Evolutionary conservation across 495 filamentous ascomycete species (phyloP).

Genomic region (Sphaerosporella brunnea): DNA sequence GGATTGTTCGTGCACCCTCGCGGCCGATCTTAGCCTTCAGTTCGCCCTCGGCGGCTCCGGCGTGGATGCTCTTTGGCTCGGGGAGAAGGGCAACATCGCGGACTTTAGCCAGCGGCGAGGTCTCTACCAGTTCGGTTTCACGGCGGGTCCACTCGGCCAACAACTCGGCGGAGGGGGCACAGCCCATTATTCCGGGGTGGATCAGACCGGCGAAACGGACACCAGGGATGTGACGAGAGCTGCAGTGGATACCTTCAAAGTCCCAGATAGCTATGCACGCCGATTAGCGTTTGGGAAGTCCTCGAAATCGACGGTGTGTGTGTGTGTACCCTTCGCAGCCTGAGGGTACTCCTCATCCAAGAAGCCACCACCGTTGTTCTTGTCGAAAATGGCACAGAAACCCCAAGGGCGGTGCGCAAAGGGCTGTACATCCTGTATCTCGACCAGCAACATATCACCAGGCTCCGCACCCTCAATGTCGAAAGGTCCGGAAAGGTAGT

Average conservation of each 20-base stretch:
- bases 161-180: conserved; percentile 56
- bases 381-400: conserved; percentile 72
- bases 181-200: conserved; percentile 85
- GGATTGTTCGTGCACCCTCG: conserved; percentile 84
- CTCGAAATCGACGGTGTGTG: conserved; percentile 29
- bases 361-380: conserved; percentile 77
- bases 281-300: not conserved
- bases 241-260: conserved; percentile 88
- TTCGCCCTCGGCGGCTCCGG: conserved; percentile 43
- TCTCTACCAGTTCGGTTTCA: conserved; percentile 57
- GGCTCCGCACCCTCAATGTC: conserved; percentile 74
- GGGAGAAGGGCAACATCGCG: conserved; percentile 72
- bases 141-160: conserved; percentile 52
- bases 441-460: conserved; percentile 71
- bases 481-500: conserved; percentile 85
- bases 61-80: conserved; percentile 49
- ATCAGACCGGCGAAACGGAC: conserved; percentile 85
- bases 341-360: conserved; percentile 72
- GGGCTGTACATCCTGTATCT: conserved; percentile 93
- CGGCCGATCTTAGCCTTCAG: conserved; percentile 55
- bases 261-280: conserved; percentile 67
- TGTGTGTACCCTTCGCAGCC: conserved; percentile 16
- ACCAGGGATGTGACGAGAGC: conserved; percentile 73
- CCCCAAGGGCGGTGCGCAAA: conserved; percentile 80
- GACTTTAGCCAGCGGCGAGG: conserved; percentile 33